These are phyloP conservation scores for Pleurotus tuoliensis DNA, from an alignment of 768 basidiomycete genomes.

Conservation along the genomic window DNA sequence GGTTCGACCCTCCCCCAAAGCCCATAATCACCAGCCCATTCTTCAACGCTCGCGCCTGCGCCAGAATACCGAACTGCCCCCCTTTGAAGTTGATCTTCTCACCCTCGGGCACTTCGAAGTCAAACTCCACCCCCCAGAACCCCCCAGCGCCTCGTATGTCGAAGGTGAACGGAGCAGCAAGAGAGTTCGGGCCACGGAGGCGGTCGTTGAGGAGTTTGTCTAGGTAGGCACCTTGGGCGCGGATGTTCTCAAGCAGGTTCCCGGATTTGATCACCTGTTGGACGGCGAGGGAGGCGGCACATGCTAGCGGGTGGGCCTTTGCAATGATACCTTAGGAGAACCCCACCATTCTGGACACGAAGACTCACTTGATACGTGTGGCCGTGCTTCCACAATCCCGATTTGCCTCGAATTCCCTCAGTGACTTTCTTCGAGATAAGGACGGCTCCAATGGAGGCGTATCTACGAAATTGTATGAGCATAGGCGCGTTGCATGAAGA, in stretches of 20 bases:
- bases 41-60: constrained; percentile 66
- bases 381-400: constrained; percentile 78
- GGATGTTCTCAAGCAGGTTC: constrained; percentile 11
- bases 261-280: constrained; percentile 11
- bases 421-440: constrained; percentile 72
- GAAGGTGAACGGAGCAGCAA: constrained; percentile 62
- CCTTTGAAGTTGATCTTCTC: constrained; percentile 46
- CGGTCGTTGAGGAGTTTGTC: constrained; percentile 49
- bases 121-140: constrained; percentile 85
- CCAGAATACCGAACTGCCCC: constrained; percentile 57
- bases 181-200: constrained; percentile 50
- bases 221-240: constrained; percentile 13
- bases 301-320: constrained; percentile 54
- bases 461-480: constrained; percentile 36
- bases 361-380: constrained; percentile 73
- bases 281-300: constrained; percentile 79
- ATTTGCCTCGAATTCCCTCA: constrained; percentile 61
- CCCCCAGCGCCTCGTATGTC: constrained; percentile 83
- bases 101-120: constrained; percentile 47
- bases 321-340: neutral
- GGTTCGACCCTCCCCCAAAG: constrained; percentile 62
- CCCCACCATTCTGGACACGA: no score
- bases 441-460: constrained; percentile 78
- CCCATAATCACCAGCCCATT: constrained; percentile 73
- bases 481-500: neutral